A percentile compares a stretch with the other conserved stretches of the same genome.
Evolutionary conservation across 1,139 yeast species (phyloP).

Genomic region (Schwanniomyces etchellsii): DNA sequence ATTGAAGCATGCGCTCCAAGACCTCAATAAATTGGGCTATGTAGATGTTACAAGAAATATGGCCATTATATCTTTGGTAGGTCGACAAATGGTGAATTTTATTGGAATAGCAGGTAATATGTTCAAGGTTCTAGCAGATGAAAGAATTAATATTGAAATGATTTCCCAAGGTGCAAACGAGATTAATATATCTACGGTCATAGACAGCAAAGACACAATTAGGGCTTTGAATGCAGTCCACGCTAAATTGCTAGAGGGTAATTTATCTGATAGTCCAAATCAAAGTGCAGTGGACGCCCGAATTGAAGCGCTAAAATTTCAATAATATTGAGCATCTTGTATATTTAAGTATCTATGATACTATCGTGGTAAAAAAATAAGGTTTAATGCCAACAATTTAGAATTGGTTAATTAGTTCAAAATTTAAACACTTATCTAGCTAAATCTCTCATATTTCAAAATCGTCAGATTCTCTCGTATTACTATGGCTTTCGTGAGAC

Average conservation of each 20-base stretch:
- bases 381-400: too few relatives aligned
- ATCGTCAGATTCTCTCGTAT: conserved; percentile 36
- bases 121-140: conserved; percentile 93
- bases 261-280: conserved; percentile 19
- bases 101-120: conserved; percentile 97
- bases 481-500: conserved; percentile 11
- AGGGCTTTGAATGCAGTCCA: conserved; percentile 86
- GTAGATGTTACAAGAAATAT: conserved; percentile 84
- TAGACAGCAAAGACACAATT: conserved; percentile 74
- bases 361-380: too few relatives aligned
- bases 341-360: too few relatives aligned
- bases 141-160: conserved; percentile 92
- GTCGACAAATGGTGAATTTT: conserved; percentile 93
- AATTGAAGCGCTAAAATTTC: conserved; percentile 28
- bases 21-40: conserved; percentile 73
- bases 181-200: conserved; percentile 92
- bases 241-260: conserved; percentile 59
- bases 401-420: too few relatives aligned
- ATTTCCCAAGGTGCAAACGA: conserved; percentile 98
- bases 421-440: too few relatives aligned
- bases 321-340: conserved; percentile 7
- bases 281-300: conserved; percentile 33
- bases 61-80: conserved; percentile 91
- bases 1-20: conserved; percentile 66
- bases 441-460: conserved; percentile 33